A percentile compares a stretch with the other conserved stretches of the same genome.
Evolutionary conservation across 2,329 filamentous ascomycete species (phyloP).

Genomic region (Phaeophleospora eucalypticola): DNA sequence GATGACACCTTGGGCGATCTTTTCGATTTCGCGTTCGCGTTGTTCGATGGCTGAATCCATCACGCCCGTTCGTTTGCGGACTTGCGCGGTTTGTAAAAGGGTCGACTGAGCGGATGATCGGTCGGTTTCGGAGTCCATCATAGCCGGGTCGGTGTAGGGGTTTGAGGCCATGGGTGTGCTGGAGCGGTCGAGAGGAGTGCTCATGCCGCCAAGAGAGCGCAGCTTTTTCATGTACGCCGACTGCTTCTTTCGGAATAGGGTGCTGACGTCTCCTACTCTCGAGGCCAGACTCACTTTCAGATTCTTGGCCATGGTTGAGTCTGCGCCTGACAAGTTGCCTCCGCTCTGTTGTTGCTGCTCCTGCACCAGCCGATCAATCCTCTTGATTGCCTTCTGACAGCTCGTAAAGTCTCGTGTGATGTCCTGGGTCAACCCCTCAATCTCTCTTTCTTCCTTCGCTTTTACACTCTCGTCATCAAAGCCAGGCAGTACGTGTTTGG

Average conservation of each 20-base stretch:
- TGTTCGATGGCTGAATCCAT: constrained; percentile 85
- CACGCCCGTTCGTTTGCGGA: constrained; percentile 57
- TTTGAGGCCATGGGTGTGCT: constrained; percentile 50
- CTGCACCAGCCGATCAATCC: constrained; percentile 79
- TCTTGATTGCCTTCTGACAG: constrained; percentile 84
- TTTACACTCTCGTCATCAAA: constrained; percentile 95
- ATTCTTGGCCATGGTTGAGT: constrained; percentile 94
- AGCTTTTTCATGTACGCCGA: constrained; percentile 78
- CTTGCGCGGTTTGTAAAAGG: constrained; percentile 65
- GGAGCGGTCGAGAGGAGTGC: constrained; percentile 45
- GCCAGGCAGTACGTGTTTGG: constrained; percentile 92
- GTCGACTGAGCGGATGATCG: constrained; percentile 87
- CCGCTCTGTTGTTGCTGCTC: constrained; percentile 63
- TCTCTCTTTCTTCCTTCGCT: constrained; percentile 79
- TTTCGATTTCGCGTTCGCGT: constrained; percentile 92
- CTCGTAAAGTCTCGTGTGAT: constrained; percentile 87
- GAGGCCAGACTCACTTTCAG: constrained; percentile 88
- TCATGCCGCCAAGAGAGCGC: constrained; percentile 43
- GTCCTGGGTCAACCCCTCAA: constrained; percentile 82
- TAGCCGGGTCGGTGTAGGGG: constrained; percentile 76
- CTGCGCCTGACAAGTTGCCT: constrained; percentile 70
- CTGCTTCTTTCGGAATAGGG: constrained; percentile 93
- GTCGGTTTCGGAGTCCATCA: constrained; percentile 91
- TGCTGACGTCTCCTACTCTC: constrained; percentile 85
- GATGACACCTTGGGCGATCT: constrained; percentile 97